Evolutionary conservation across 169 alveolate genomes (phyloP).

Genomic region (Amoebophrya sp.): DNA sequence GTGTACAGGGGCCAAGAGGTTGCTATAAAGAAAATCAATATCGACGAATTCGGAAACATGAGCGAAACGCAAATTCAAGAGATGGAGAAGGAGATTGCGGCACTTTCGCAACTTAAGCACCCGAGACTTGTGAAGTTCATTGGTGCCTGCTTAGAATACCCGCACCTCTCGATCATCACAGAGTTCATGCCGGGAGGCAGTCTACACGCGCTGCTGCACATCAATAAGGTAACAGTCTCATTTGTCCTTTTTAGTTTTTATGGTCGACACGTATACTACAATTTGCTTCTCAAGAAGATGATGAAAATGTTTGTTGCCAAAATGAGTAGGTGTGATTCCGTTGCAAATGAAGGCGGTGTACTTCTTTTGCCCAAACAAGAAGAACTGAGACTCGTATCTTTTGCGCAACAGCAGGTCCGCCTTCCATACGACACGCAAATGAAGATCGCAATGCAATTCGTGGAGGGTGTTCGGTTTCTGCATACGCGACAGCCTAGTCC

Average conservation of each 20-base stretch:
- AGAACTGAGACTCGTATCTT: too few species aligned
- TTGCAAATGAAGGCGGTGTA: too few species aligned
- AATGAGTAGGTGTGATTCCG: too few species aligned
- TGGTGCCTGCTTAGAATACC: conserved; percentile 33
- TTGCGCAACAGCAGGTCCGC: too few species aligned
- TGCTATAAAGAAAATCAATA: conserved; percentile 24
- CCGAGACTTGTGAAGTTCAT: conserved; percentile 1
- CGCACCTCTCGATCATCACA: conserved; percentile 30
- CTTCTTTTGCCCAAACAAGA: too few species aligned
- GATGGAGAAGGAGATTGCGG: neutral
- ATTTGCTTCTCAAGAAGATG: too few species aligned
- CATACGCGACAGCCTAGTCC: conserved; percentile 21
- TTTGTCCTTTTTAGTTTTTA: too few species aligned
- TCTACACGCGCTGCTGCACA: conserved; percentile 34
- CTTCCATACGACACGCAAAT: neutral
- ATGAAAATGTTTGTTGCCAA: too few species aligned
- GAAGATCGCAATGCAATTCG: neutral
- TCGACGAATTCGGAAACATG: neutral
- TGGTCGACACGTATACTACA: too few species aligned
- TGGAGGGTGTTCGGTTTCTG: conserved; percentile 29
- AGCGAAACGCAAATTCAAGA: neutral
- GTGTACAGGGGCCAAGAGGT: conserved; percentile 27
- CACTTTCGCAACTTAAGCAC: neutral
- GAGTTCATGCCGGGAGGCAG: conserved; percentile 34
- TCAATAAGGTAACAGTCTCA: neutral